These are phyloP conservation scores for Clarireedia monteithiana DNA, from an alignment of 2,329 filamentous ascomycete species.

Conservation along the genomic window DNA sequence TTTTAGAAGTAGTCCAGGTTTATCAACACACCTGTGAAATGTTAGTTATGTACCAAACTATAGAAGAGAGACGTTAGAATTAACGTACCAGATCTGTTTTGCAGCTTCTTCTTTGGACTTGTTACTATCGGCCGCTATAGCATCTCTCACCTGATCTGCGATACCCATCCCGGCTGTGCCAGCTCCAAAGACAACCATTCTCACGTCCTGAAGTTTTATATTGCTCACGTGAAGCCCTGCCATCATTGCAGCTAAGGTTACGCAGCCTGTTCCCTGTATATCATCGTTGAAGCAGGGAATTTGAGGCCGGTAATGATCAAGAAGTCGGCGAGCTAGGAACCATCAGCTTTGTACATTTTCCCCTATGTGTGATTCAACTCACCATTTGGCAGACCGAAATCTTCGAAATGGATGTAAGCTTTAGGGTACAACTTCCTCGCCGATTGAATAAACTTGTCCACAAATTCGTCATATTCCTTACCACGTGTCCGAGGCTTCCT, in stretches of 20 bases:
- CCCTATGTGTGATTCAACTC: constrained; percentile 9
- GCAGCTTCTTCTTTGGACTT: constrained; percentile 67
- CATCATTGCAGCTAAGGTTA: constrained; percentile 76
- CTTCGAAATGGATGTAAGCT: constrained; percentile 84
- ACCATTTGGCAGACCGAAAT: constrained; percentile 73
- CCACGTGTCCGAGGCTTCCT: constrained; percentile 59
- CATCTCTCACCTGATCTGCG: constrained; percentile 74
- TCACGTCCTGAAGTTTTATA: constrained; percentile 57
- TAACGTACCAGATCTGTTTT: constrained; percentile 65
- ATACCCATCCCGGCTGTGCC: constrained; percentile 81
- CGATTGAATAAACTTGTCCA: constrained; percentile 64
- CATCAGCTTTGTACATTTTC: not conserved
- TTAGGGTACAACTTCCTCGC: constrained; percentile 65
- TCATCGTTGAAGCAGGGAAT: constrained; percentile 89
- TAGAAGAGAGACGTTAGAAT: not conserved
- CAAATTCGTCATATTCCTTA: constrained; percentile 66
- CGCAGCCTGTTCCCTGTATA: constrained; percentile 81
- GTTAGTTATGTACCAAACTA: not conserved
- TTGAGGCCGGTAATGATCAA: constrained; percentile 65
- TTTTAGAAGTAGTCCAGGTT: constrained; percentile 65
- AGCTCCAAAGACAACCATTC: constrained; percentile 70
- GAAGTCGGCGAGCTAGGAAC: constrained; percentile 49
- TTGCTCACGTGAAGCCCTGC: constrained; percentile 64
- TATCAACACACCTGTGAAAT: constrained; percentile 65
- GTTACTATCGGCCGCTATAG: constrained; percentile 60